Conservation (phyloP, 2,329 filamentous ascomycete genomes). For the Fusarium sp. region DNA sequence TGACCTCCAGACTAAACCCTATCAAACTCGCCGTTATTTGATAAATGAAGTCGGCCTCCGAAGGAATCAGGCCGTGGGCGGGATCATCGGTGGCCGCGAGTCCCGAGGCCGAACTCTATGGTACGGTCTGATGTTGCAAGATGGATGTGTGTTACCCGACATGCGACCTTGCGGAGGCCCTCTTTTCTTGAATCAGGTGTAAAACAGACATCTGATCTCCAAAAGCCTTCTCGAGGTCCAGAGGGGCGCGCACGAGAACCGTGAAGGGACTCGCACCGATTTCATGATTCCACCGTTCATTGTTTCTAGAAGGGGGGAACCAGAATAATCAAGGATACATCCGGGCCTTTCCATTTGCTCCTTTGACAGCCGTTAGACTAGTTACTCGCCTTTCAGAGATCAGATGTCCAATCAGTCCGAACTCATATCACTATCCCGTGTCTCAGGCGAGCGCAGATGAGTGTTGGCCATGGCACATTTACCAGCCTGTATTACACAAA, state of each 20-base stretch:
- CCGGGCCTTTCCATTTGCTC: too few species aligned
- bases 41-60: not conserved
- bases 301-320: too few species aligned
- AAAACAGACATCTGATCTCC: not conserved
- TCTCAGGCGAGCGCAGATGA: not conserved
- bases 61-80: not conserved
- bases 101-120: not conserved
- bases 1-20: not conserved
- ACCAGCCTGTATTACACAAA: not conserved
- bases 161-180: not conserved
- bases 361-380: not conserved
- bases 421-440: not conserved
- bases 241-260: not conserved
- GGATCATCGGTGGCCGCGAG: not conserved
- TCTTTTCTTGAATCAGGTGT: not conserved
- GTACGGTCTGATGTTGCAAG: too few species aligned
- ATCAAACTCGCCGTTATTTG: not conserved
- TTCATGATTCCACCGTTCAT: too few species aligned
- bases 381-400: not conserved
- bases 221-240: not conserved
- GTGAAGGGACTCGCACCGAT: not conserved
- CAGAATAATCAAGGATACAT: too few species aligned
- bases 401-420: not conserved
- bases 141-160: not conserved
- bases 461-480: not conserved